Evolutionary conservation across 2,329 filamentous ascomycete species (phyloP).

Genomic region (Hymenoscyphus fructigenus): DNA sequence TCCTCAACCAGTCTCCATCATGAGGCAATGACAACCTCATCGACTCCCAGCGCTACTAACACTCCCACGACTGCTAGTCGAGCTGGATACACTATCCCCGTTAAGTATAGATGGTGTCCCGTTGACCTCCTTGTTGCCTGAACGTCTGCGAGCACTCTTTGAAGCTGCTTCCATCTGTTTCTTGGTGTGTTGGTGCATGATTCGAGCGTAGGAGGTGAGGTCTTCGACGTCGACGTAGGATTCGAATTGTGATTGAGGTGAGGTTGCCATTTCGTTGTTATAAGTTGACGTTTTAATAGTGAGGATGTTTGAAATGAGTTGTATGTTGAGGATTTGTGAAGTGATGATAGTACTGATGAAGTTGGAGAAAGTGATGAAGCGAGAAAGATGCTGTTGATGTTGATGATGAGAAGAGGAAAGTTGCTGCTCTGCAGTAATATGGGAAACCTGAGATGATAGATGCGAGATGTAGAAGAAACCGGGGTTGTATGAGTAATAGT

Average conservation of each 20-base stretch:
- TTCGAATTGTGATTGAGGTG: background rate
- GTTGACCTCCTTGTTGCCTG: background rate
- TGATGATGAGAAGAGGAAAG: background rate
- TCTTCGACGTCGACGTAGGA: slow-evolving; percentile 3
- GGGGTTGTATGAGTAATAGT: background rate
- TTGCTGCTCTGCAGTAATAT: background rate
- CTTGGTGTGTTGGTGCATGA: slow-evolving; percentile 66
- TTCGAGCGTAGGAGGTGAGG: slow-evolving; percentile 51
- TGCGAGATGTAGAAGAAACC: background rate
- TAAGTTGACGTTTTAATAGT: slow-evolving; percentile 4
- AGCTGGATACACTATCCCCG: background rate
- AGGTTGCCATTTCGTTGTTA: background rate
- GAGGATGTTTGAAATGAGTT: background rate
- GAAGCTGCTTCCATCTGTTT: slow-evolving; percentile 61
- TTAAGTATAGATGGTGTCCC: background rate
- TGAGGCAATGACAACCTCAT: no score
- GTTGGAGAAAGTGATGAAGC: background rate
- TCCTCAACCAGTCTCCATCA: no score
- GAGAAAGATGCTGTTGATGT: background rate
- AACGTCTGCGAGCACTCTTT: slow-evolving; percentile 41
- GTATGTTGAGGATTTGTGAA: background rate
- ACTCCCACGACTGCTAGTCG: background rate
- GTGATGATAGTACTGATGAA: background rate
- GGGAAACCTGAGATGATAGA: no score
- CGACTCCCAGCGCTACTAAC: slow-evolving; percentile 7